A percentile compares a stretch with the other conserved stretches of the same genome.
phyloP scores from a whole-genome alignment of 805 yeast species.

The Spathaspora gorwiae region DNA sequence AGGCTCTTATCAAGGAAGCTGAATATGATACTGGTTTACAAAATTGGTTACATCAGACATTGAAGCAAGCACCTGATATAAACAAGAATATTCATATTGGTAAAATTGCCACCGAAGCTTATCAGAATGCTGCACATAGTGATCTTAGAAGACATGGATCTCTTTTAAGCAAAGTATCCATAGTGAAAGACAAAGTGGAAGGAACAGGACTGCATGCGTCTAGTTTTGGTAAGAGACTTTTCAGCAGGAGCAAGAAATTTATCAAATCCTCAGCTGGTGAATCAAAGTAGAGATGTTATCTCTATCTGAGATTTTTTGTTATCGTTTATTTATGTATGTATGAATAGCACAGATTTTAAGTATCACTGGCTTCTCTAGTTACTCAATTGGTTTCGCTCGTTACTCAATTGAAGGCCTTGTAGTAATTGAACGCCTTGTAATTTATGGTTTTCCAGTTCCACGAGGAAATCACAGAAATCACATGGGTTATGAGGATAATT shows the following conservation, averaged over 20 bases:
- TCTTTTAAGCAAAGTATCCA: conserved; percentile 43
- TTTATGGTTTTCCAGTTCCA: too few species aligned
- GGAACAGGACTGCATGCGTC: conserved; percentile 47
- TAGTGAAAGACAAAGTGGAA: conserved; percentile 47
- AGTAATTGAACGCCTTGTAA: too few species aligned
- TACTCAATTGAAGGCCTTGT: too few species aligned
- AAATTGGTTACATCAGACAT: conserved; percentile 49
- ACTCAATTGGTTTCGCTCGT: too few species aligned
- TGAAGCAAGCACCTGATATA: conserved; percentile 26
- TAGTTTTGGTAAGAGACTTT: conserved; percentile 50
- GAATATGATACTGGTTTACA: conserved; percentile 54
- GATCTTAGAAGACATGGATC: conserved; percentile 49
- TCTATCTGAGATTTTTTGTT: neutral
- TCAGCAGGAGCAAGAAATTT: conserved; percentile 53
- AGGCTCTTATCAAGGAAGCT: conserved; percentile 38
- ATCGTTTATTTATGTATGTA: neutral
- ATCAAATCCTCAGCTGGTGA: conserved; percentile 9
- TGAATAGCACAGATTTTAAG: too few species aligned
- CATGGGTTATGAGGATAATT: too few species aligned
- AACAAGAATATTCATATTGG: conserved; percentile 42
- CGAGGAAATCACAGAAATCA: too few species aligned
- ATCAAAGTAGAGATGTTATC: neutral
- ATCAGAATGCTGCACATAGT: conserved; percentile 57
- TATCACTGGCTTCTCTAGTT: too few species aligned
- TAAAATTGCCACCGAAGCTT: conserved; percentile 58